Percentiles rank a stretch among this genome's conserved stretches.
Evolutionary conservation across 257 asterid genomes (phyloP).

Genomic region (Mentha longifolia): DNA sequence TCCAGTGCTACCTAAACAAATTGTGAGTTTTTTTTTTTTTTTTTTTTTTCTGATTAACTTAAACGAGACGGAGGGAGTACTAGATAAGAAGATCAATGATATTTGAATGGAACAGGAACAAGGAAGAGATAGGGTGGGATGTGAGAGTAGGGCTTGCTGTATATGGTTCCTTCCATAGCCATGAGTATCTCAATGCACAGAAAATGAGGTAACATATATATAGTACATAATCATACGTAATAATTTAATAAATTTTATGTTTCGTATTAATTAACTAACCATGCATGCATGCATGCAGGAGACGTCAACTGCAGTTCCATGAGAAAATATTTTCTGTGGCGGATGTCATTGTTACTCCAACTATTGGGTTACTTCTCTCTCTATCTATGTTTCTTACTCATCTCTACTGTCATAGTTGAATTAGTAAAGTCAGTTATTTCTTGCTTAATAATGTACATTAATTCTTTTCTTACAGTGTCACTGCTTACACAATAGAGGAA

Average conservation of each 20-base stretch:
- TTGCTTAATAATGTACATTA: background rate
- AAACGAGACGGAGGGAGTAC: too few species aligned
- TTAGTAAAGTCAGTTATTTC: too few species aligned
- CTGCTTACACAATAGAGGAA: constrained; percentile 69
- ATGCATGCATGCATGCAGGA: constrained; percentile 43
- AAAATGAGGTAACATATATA: constrained; percentile 54
- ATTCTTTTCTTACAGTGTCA: constrained; percentile 54
- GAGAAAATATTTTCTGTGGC: constrained; percentile 67
- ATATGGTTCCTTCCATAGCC: constrained; percentile 74
- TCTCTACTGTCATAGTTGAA: background rate
- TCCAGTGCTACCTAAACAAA: constrained; percentile 54
- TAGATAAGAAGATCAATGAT: background rate
- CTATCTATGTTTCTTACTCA: background rate
- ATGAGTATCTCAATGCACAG: constrained; percentile 87
- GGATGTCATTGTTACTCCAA: constrained; percentile 89
- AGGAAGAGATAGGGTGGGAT: constrained; percentile 81
- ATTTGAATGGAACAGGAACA: constrained; percentile 47
- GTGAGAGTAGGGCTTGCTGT: constrained; percentile 78
- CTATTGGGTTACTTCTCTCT: constrained; percentile 67
- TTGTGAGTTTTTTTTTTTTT: constrained; percentile 52
- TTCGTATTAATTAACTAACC: background rate
- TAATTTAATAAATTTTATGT: background rate
- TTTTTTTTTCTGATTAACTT: background rate
- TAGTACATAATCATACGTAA: too few species aligned
- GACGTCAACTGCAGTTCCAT: constrained; percentile 72